A percentile compares a stretch with the other conserved stretches of the same genome.
Evolutionary conservation across 2,329 filamentous ascomycete species (phyloP).

Genomic region (Paecilomyces variotii): DNA sequence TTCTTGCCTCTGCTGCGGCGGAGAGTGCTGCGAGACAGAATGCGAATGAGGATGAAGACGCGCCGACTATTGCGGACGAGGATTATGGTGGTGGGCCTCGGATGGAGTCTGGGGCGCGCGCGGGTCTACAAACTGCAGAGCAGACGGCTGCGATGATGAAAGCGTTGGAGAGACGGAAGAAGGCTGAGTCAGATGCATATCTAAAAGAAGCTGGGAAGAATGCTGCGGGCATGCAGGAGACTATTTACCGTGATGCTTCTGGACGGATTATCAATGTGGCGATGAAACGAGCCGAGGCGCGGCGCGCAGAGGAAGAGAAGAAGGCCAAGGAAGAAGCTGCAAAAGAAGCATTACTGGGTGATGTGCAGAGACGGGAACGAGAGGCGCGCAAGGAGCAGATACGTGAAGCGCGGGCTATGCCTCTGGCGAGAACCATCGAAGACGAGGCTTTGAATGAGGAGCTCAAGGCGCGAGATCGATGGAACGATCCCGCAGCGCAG

Average conservation of each 20-base stretch:
- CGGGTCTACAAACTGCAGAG: constrained; percentile 76
- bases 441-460: constrained; percentile 81
- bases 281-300: constrained; percentile 80
- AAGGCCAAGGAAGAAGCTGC: constrained; percentile 57
- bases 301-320: constrained; percentile 68
- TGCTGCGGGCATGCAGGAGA: constrained; percentile 55
- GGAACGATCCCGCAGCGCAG: constrained; percentile 88
- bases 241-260: constrained; percentile 90
- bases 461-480: constrained; percentile 65
- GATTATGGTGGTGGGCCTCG: constrained; percentile 37
- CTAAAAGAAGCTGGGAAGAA: constrained; percentile 16
- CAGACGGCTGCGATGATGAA: constrained; percentile 66
- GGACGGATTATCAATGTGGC: constrained; percentile 89
- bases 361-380: constrained; percentile 68
- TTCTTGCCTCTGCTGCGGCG: constrained; percentile 63
- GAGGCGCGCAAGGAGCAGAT: constrained; percentile 59
- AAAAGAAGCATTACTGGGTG: constrained; percentile 67
- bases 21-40: constrained; percentile 51
- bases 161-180: constrained; percentile 50
- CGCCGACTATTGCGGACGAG: constrained; percentile 31
- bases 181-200: constrained; percentile 35
- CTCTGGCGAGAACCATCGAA: constrained; percentile 69
- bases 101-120: constrained; percentile 83
- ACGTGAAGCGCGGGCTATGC: constrained; percentile 74
- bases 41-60: constrained; percentile 44